Percentiles rank a stretch among this genome's conserved stretches.
Evolutionary conservation across 768 basidiomycete genomes (phyloP).

Genomic region (Agrocybe chaxingu): DNA sequence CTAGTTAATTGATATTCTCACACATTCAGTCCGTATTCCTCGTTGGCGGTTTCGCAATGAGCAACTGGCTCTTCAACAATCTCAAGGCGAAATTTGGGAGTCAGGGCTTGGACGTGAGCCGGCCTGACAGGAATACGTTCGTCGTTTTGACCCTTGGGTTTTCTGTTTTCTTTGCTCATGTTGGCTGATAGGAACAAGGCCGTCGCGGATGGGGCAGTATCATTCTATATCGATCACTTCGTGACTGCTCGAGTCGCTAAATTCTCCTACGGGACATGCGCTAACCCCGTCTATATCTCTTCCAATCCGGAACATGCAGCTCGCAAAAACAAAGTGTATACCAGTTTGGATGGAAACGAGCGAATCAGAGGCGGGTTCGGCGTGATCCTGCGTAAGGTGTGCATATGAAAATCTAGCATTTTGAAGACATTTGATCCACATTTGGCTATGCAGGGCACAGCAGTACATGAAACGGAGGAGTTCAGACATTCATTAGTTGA

Average conservation of each 20-base stretch:
- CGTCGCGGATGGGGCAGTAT: constrained; percentile 22
- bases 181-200: constrained; percentile 8
- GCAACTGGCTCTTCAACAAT: constrained; percentile 43
- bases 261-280: constrained; percentile 22
- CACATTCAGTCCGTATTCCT: constrained; percentile 33
- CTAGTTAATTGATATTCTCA: too few species aligned
- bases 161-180: background rate
- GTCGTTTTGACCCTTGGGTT: constrained; percentile 7
- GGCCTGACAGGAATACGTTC: constrained; percentile 49
- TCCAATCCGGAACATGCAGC: constrained; percentile 34
- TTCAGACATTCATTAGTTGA: constrained; percentile 32
- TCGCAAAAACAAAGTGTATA: constrained; percentile 25
- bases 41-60: constrained; percentile 54
- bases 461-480: constrained; percentile 36
- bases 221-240: constrained; percentile 19
- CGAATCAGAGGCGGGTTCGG: constrained; percentile 31
- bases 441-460: constrained; percentile 26
- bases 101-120: constrained; percentile 33
- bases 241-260: constrained; percentile 18
- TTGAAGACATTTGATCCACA: too few species aligned
- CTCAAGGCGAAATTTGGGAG: constrained; percentile 33
- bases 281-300: constrained; percentile 22
- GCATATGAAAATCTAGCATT: too few species aligned
- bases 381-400: constrained; percentile 34
- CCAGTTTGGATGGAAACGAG: constrained; percentile 26